phyloP scores from a whole-genome alignment of 2,329 filamentous ascomycete species.

The Aspergillus alliaceus region DNA sequence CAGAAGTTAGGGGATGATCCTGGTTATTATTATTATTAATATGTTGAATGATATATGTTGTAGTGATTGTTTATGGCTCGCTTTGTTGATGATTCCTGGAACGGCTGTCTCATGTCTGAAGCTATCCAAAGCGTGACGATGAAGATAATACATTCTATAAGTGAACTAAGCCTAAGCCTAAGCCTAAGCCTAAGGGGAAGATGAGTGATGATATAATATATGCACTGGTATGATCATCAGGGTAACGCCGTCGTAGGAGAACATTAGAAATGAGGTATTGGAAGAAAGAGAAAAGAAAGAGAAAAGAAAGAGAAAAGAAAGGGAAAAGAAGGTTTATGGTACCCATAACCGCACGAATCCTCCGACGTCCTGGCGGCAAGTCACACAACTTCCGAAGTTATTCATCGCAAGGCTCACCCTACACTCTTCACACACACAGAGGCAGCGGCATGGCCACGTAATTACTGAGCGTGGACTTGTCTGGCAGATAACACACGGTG shows the following conservation, averaged over 20 bases:
- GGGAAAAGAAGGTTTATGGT: conserved; percentile 49
- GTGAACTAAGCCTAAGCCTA: no score
- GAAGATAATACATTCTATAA: not conserved
- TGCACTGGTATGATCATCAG: not conserved
- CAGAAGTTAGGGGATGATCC: no score
- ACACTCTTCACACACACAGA: conserved; percentile 94
- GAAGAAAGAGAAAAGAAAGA: not conserved
- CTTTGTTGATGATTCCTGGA: no score
- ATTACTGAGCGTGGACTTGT: conserved; percentile 81
- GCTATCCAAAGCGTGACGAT: no score
- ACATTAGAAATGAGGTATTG: not conserved
- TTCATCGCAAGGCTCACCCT: conserved; percentile 91
- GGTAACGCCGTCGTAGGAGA: not conserved
- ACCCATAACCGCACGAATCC: conserved; percentile 93
- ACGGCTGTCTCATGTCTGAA: no score
- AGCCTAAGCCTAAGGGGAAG: not conserved
- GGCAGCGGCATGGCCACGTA: conserved; percentile 93
- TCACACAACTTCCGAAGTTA: conserved; percentile 95
- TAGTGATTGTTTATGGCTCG: no score
- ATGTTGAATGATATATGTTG: no score
- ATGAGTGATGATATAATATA: not conserved
- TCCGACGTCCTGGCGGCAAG: conserved; percentile 81
- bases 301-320: not conserved
- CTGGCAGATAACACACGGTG: conserved; percentile 93
- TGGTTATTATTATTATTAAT: no score